These are phyloP conservation scores for Arxiozyma bovina DNA, from an alignment of 1,139 yeast genomes.

Conservation along the genomic window DNA sequence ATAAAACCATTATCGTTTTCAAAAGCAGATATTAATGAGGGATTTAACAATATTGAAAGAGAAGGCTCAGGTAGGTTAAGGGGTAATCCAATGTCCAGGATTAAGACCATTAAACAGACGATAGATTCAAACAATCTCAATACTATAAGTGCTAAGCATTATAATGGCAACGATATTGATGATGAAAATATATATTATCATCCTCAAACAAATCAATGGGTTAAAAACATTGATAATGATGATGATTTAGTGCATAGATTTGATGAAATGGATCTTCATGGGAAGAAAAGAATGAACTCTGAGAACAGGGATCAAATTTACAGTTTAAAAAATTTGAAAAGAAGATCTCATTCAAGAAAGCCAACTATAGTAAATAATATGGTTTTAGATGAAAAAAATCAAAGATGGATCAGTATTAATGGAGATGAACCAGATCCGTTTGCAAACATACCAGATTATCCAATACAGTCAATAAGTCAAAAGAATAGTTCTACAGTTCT, in stretches of 20 bases:
- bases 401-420: constrained; percentile 41
- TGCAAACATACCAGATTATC: constrained; percentile 17
- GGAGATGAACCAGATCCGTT: constrained; percentile 36
- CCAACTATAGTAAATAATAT: constrained; percentile 38
- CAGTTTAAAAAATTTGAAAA: constrained; percentile 6
- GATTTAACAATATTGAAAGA: neutral
- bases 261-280: constrained; percentile 27
- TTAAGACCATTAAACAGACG: constrained; percentile 29
- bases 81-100: constrained; percentile 14
- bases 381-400: constrained; percentile 48
- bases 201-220: constrained; percentile 46
- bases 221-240: constrained; percentile 36
- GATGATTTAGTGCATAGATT: constrained; percentile 44
- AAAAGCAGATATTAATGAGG: neutral
- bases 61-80: neutral
- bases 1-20: constrained; percentile 5
- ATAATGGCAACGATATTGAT: constrained; percentile 20
- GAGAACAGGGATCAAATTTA: neutral
- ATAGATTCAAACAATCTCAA: constrained; percentile 29
- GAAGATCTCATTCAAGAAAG: constrained; percentile 9
- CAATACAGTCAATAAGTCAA: neutral
- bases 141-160: constrained; percentile 11
- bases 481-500: constrained; percentile 16
- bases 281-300: constrained; percentile 13
- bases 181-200: constrained; percentile 40